A percentile compares a stretch with the other conserved stretches of the same genome.
phyloP scores from a whole-genome alignment of 495 filamentous ascomycete species.

The Tuber brumale region DNA sequence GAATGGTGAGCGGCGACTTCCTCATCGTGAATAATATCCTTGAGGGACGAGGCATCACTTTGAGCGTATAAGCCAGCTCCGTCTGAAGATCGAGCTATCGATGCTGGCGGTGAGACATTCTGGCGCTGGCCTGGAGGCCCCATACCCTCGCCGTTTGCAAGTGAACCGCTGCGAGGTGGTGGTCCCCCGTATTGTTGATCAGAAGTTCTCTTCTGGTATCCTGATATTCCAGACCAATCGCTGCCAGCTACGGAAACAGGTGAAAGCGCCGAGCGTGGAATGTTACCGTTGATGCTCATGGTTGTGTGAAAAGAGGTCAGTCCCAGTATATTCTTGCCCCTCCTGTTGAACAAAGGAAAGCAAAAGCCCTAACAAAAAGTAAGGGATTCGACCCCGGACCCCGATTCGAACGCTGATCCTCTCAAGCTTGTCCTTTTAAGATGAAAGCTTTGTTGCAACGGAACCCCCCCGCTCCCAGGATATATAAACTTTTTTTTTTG shows the following conservation, averaged over 20 bases:
- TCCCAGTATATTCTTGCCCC: neutral
- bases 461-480: neutral
- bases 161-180: conserved; percentile 23
- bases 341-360: neutral
- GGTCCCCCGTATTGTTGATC: conserved; percentile 28
- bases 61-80: conserved; percentile 62
- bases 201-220: conserved; percentile 54
- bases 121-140: conserved; percentile 55
- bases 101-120: conserved; percentile 77
- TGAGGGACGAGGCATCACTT: conserved; percentile 49
- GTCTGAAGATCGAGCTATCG: conserved; percentile 71
- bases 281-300: conserved; percentile 27
- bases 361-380: neutral
- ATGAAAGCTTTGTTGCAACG: neutral
- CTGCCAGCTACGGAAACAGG: conserved; percentile 51
- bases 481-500: neutral
- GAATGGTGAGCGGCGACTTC: conserved; percentile 73
- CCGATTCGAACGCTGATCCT: neutral
- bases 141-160: conserved; percentile 43
- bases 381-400: neutral
- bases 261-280: conserved; percentile 37
- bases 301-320: neutral
- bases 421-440: conserved; percentile 1
- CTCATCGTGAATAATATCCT: conserved; percentile 57
- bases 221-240: conserved; percentile 78